Evolutionary conservation across 305 asterid species (phyloP).

Genomic region (Rubia tinctorum): DNA sequence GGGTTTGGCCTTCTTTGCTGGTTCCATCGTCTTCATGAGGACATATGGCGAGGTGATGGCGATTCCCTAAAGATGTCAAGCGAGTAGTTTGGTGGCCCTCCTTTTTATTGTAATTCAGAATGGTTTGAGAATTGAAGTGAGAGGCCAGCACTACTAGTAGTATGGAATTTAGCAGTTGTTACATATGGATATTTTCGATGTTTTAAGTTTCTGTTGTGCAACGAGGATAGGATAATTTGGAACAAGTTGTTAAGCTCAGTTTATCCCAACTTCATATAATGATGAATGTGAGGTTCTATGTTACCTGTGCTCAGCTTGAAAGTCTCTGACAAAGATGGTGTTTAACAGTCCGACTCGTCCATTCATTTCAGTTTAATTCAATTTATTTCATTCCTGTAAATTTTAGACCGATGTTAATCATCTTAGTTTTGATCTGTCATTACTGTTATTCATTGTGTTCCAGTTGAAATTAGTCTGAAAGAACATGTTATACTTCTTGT

Average conservation of each 20-base stretch:
- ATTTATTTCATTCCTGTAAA: too few relatives aligned
- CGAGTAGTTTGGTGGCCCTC: not conserved
- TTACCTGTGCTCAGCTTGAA: too few relatives aligned
- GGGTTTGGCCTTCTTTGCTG: conserved; percentile 74
- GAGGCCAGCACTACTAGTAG: not conserved
- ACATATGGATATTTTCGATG: not conserved
- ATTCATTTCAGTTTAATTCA: too few relatives aligned
- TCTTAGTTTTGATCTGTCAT: too few relatives aligned
- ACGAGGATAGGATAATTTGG: not conserved
- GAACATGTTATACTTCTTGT: too few relatives aligned
- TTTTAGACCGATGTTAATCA: too few relatives aligned
- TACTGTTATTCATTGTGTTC: too few relatives aligned
- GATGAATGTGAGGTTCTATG: too few relatives aligned
- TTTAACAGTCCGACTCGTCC: too few relatives aligned
- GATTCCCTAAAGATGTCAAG: not conserved
- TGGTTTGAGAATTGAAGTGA: not conserved
- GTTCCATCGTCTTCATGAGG: conserved; percentile 80
- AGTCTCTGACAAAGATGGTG: too few relatives aligned
- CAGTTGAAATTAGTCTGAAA: too few relatives aligned
- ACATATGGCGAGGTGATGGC: conserved; percentile 83
- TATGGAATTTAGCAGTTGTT: not conserved
- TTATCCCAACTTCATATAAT: not conserved
- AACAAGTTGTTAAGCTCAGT: not conserved
- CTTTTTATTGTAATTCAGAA: not conserved
- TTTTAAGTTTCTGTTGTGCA: too few relatives aligned